A percentile compares a stretch with the other conserved stretches of the same genome.
These are phyloP conservation scores for Penicillium psychrofluorescens DNA, from an alignment of 495 filamentous ascomycete species.

Conservation along the genomic window DNA sequence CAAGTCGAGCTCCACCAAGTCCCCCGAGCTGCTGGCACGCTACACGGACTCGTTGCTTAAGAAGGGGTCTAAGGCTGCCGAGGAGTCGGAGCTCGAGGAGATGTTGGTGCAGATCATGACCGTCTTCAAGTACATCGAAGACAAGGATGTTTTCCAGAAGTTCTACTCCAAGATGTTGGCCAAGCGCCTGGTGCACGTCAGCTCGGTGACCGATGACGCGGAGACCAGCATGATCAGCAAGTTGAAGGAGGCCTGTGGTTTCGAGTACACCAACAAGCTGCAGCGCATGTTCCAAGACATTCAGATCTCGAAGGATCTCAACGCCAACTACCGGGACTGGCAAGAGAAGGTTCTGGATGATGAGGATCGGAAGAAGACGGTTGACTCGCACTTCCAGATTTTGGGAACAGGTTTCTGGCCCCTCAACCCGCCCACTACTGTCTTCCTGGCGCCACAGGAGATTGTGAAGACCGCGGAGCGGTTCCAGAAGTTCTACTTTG, in stretches of 20 bases:
- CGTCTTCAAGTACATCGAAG: conserved; percentile 99
- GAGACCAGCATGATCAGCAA: conserved; percentile 99
- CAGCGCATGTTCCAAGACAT: conserved; percentile 99
- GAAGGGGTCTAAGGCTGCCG: conserved; percentile 83
- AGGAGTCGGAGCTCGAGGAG: conserved; percentile 88
- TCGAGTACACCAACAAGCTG: conserved; percentile 98
- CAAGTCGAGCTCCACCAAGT: conserved; percentile 83
- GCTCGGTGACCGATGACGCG: conserved; percentile 90
- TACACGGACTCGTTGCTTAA: conserved; percentile 92
- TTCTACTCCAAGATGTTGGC: conserved; percentile 97
- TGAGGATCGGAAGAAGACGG: conserved; percentile 48
- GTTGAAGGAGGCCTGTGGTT: conserved; percentile 96
- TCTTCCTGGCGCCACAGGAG: conserved; percentile 77
- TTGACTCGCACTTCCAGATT: conserved; percentile 80
- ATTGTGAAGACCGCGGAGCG: conserved; percentile 81
- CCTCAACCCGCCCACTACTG: conserved; percentile 72
- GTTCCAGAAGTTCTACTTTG: conserved; percentile 85
- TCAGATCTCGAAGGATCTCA: conserved; percentile 96
- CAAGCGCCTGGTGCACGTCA: conserved; percentile 87
- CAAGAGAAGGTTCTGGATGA: conserved; percentile 54
- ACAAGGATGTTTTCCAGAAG: conserved; percentile 99
- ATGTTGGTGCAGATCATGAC: conserved; percentile 97
- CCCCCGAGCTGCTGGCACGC: conserved; percentile 88
- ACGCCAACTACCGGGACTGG: conserved; percentile 73
- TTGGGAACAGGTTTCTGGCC: conserved; percentile 98